Evolutionary conservation across 345 rosid species (phyloP).

Genomic region (Acer yangbiense): DNA sequence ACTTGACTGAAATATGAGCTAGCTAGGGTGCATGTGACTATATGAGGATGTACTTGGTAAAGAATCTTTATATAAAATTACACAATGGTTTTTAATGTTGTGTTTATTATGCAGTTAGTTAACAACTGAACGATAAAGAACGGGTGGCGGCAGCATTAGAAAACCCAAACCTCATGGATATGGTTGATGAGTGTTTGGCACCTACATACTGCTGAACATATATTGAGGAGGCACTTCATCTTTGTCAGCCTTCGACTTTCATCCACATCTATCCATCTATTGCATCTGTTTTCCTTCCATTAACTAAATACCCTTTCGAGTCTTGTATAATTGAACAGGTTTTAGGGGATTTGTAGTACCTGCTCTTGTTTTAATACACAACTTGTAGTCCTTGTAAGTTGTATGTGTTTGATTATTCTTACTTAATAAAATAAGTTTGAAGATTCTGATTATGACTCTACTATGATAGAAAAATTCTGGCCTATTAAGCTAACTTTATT

Average conservation of each 20-base stretch:
- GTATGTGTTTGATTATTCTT: no score
- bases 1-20: neutral
- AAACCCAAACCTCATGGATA: constrained; percentile 86
- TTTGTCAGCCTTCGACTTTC: neutral
- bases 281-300: no score
- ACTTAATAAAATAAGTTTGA: no score
- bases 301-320: no score
- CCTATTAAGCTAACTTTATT: no score
- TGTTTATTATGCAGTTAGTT: constrained; percentile 62
- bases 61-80: neutral
- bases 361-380: no score
- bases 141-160: constrained; percentile 93
- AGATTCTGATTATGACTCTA: no score
- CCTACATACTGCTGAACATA: constrained; percentile 54
- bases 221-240: neutral
- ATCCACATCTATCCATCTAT: no score
- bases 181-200: constrained; percentile 86
- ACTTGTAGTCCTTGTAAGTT: no score
- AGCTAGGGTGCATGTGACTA: neutral
- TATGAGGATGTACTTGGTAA: neutral
- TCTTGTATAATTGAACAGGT: no score
- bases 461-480: no score
- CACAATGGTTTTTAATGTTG: neutral
- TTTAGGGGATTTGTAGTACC: no score
- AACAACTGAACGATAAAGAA: constrained; percentile 92